Conservation (phyloP, 1,139 yeast species). For the Pichia sp. region DNA sequence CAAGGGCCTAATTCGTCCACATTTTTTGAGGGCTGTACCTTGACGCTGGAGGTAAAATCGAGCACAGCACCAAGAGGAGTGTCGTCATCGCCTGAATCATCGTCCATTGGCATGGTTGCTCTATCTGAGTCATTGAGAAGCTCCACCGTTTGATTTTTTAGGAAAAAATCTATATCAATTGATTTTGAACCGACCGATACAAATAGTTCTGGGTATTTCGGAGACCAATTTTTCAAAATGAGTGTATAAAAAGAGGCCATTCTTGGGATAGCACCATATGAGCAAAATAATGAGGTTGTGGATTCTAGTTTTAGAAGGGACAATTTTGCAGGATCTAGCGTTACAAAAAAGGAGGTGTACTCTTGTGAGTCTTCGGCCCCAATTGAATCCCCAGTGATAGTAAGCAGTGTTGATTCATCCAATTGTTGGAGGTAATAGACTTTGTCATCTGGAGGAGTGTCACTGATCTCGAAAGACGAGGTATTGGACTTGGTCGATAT, state of each 20-base stretch:
- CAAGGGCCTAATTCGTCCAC: constrained; percentile 53
- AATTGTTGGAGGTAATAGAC: constrained; percentile 12
- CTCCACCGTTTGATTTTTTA: constrained; percentile 34
- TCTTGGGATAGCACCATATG: constrained; percentile 54
- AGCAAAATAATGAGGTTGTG: constrained; percentile 23
- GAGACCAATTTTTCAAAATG: constrained; percentile 43
- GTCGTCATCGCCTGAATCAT: constrained; percentile 60
- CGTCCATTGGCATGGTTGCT: constrained; percentile 68
- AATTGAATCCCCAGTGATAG: constrained; percentile 10
- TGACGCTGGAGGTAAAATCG: constrained; percentile 46
- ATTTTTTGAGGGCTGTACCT: constrained; percentile 55
- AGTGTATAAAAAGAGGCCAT: constrained; percentile 45
- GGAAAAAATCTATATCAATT: constrained; percentile 50
- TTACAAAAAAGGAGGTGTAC: constrained; percentile 13
- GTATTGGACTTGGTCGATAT: neutral
- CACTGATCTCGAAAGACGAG: neutral
- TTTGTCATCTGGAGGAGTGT: neutral
- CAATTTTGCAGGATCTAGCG: neutral
- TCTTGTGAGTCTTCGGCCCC: constrained; percentile 3
- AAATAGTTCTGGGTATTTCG: constrained; percentile 33
- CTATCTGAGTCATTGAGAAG: constrained; percentile 65
- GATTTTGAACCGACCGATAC: constrained; percentile 60
- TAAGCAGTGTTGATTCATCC: constrained; percentile 7
- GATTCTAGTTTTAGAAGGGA: constrained; percentile 24
- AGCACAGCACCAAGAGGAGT: constrained; percentile 66